A percentile compares a stretch with the other conserved stretches of the same genome.
phyloP scores from a whole-genome alignment of 2,329 filamentous ascomycete species.

The Chalara sp. region DNA sequence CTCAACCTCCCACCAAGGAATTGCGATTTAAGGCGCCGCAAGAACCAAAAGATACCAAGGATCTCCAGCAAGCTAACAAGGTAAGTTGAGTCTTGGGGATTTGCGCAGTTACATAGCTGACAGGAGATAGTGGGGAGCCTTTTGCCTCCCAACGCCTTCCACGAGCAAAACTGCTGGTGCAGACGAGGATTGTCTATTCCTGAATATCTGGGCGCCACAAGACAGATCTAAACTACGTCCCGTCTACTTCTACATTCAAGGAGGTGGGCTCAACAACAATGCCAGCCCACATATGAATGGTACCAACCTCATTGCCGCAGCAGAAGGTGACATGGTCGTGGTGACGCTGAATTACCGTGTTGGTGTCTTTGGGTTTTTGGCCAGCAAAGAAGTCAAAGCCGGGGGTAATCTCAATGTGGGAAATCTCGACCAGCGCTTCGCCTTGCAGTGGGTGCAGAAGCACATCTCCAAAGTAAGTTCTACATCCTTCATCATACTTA shows the following conservation, averaged over 20 bases:
- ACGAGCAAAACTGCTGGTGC: conserved; percentile 22
- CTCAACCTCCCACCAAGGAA: conserved; percentile 58
- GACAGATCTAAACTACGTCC: conserved; percentile 42
- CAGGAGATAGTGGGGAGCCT: conserved; percentile 14
- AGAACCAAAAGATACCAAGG: conserved; percentile 41
- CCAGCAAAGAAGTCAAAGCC: conserved; percentile 44
- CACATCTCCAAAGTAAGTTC: conserved; percentile 45
- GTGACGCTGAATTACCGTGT: conserved; percentile 74
- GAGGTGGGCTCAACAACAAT: conserved; percentile 51
- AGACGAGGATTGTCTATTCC: conserved; percentile 63
- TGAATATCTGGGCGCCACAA: conserved; percentile 57
- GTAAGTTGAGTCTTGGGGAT: conserved; percentile 9
- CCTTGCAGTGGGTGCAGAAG: conserved; percentile 61
- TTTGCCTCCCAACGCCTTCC: conserved; percentile 21
- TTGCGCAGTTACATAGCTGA: not conserved
- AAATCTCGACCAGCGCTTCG: conserved; percentile 62
- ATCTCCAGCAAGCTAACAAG: conserved; percentile 17
- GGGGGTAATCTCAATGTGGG: conserved; percentile 59
- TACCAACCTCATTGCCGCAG: conserved; percentile 51
- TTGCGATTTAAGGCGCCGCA: conserved; percentile 62
- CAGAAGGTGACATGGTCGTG: conserved; percentile 55
- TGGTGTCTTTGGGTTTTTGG: conserved; percentile 66
- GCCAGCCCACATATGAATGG: conserved; percentile 50
- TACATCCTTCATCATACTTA: not conserved
- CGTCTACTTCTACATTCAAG: conserved; percentile 54